Evolutionary conservation across 306 rosid species (phyloP), one percentile per base, ranked within the genome.

Genomic region (Glycine tomentella): DNA sequence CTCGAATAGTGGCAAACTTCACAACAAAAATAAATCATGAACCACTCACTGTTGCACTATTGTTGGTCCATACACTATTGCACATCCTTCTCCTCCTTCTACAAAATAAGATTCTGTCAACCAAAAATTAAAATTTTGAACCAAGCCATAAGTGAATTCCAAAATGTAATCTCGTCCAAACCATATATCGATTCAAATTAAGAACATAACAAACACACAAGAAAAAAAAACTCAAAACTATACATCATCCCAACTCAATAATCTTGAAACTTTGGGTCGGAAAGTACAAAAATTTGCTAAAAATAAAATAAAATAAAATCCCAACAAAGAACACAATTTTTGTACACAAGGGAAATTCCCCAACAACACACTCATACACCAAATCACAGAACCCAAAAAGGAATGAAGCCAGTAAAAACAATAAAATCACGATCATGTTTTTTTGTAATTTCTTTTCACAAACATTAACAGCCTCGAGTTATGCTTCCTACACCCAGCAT

Each of bases 201-300:
- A 15, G 9, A 44, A 11, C 57, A 6, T 31, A 58, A 20, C 13
- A 42, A 49, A 49, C 12, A 52, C 31, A 25, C 31, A 25, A 25
- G 2, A 25, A 25, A 25, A 25, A 1, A 25, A 25, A 2, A 20
- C 38, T 0, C 16, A 3, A 65, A 50, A 75, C 13, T 75, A 4
- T 10, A 14, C 16, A 44, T 44, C 87, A 82, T 25, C 31, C 31
- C 31, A 87, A 84, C 76, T 84, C 67, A 91, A 89, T 84, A 10
- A 20, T 0, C 25, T 0, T 0, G 9, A 10, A 62, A 2, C 40
- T 17, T 6, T 74, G 87, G 85, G 81, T 87, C 51, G 71, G 16
- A 69, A 52, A 44, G 2, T 36, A 42, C 68, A 6, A 67, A 69
- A 11, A 14, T 50, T 31, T 56, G 45, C 61, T 33, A 7, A 70